These are phyloP conservation scores for Guadua angustifolia DNA, from an alignment of 176 grass and related monocot species.

Conservation along the genomic window DNA sequence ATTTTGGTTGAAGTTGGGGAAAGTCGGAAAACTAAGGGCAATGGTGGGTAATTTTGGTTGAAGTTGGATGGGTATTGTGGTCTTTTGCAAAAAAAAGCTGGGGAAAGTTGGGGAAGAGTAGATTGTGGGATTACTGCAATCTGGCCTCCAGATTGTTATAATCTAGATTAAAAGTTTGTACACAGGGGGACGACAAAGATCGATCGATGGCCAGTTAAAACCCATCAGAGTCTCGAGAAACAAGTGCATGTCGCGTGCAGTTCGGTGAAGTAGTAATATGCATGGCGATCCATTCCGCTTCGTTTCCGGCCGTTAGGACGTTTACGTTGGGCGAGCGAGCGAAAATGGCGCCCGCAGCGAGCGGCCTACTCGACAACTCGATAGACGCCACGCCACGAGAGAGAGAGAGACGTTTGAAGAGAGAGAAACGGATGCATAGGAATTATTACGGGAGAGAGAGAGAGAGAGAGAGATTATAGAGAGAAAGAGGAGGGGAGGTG, in stretches of 20 bases:
- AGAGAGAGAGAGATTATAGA: conserved; percentile 32
- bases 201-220: too few species aligned
- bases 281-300: conserved; percentile 1
- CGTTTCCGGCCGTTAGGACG: conserved; percentile 32
- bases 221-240: background rate
- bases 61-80: too few species aligned
- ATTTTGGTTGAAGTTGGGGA: too few species aligned
- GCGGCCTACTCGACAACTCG: background rate
- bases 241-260: conserved; percentile 17
- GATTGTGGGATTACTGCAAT: too few species aligned
- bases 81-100: too few species aligned
- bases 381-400: conserved; percentile 35
- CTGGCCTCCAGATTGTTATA: too few species aligned
- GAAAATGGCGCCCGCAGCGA: background rate
- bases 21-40: too few species aligned
- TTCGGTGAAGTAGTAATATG: conserved; percentile 35
- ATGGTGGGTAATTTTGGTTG: too few species aligned
- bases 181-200: background rate
- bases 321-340: background rate
- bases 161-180: too few species aligned
- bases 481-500: conserved; percentile 33
- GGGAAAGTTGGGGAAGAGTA: too few species aligned
- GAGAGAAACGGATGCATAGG: background rate
- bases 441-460: background rate
- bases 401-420: background rate